These are phyloP conservation scores for Russula earlei DNA, from an alignment of 768 basidiomycete species.

Conservation along the genomic window DNA sequence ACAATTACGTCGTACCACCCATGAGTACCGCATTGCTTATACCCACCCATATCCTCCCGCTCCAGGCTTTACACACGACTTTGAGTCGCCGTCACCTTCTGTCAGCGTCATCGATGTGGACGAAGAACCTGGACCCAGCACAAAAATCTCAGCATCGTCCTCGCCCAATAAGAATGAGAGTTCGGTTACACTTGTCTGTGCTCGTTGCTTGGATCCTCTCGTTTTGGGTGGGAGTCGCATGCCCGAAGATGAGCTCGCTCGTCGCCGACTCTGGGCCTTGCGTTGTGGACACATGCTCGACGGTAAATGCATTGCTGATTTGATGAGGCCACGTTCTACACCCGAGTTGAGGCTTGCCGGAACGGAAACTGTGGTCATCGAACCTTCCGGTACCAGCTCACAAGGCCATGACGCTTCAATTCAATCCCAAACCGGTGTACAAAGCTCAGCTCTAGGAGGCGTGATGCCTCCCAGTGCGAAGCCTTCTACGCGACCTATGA, in stretches of 20 bases:
- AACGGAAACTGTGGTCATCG: not conserved
- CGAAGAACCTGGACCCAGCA: slow-evolving; percentile 25
- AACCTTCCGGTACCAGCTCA: not conserved
- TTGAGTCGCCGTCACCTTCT: slow-evolving; percentile 34
- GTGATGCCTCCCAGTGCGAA: not conserved
- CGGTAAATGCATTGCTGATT: slow-evolving; percentile 56
- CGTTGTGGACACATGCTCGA: slow-evolving; percentile 74
- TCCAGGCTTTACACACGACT: slow-evolving; percentile 63
- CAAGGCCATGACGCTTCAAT: not conserved
- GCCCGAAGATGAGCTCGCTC: slow-evolving; percentile 31
- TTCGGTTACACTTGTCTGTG: slow-evolving; percentile 51
- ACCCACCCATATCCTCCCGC: slow-evolving; percentile 51
- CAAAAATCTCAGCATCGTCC: slow-evolving; percentile 20
- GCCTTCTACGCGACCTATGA: not conserved
- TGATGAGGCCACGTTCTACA: slow-evolving; percentile 38
- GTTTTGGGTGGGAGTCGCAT: slow-evolving; percentile 41
- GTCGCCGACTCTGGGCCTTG: slow-evolving; percentile 55
- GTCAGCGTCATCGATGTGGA: slow-evolving; percentile 44
- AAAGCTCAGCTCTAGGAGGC: not conserved
- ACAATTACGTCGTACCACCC: slow-evolving; percentile 19
- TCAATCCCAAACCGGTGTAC: not conserved
- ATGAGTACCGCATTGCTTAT: slow-evolving; percentile 47
- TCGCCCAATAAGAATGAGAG: slow-evolving; percentile 26
- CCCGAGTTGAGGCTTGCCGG: not conserved
- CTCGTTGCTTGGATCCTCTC: slow-evolving; percentile 55